Evolutionary conservation across 164 flowering plant species (phyloP), one percentile per base, ranked within the genome.

Genomic region (Santalum album): DNA sequence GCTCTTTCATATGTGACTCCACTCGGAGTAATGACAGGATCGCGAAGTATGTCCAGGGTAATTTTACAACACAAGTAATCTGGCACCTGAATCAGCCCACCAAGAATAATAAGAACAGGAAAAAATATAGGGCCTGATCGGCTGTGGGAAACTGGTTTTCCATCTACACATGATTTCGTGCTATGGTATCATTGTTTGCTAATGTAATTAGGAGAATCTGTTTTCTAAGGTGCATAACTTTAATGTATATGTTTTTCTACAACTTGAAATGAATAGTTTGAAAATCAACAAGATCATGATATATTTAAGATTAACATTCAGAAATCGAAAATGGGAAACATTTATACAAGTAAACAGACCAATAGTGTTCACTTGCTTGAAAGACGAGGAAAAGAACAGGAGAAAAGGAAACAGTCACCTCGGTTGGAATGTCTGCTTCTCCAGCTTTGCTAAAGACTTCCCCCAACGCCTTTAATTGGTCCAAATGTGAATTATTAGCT

Each of bases 21-120:
- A 70, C 96, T 79, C 1, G 99, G 99, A 57, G 87, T 71, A 61
- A 94, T 90, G 56, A 94, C 95, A 57, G 96, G 95, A 72, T 94
- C 97, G 29, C 90, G 86, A 53, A 80, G 80, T 11, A 94, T 79
- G 39, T 94, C 97, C 6, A 89, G 88, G 0, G 91, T 83, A 32
- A 92, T 85, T 65, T 75, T 83, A 69, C 97, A 92, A 63, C 96
- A 92, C 7, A 92, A 65, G 69, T 85, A 71, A 57, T 92, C 99
- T 5, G 99, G 97, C 40, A 92, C 87, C 99, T 89, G 69, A 54
- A 59, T 66, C 19, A 26, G 44, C 15, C 14, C n/a, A n/a, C n/a
- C 15, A 12, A 16, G 6, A 43, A 43, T 43, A 43, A 12, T 4
- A 16, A 43, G 4, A 4, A 43, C 47, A 43, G 3, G n/a, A 43